Conservation (phyloP, 2,329 filamentous ascomycete genomes). For the Exophiala calicioides region DNA sequence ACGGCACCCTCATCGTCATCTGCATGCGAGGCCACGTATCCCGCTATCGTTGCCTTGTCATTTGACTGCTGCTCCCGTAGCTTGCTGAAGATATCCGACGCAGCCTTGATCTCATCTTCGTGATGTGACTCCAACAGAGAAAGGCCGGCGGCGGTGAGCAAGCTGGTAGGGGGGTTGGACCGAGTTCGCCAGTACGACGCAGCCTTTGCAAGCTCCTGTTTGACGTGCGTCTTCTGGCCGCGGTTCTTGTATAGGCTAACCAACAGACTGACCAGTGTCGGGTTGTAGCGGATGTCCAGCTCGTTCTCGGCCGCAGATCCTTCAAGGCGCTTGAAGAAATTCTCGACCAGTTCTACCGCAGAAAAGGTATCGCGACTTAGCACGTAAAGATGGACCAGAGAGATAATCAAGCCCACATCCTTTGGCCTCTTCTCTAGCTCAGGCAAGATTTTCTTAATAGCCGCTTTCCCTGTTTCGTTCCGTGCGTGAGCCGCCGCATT, state of each 20-base stretch:
- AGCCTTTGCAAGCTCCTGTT: slow-evolving; percentile 73
- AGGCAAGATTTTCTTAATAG: slow-evolving; percentile 68
- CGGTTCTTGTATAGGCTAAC: slow-evolving; percentile 77
- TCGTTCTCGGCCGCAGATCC: slow-evolving; percentile 57
- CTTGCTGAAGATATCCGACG: slow-evolving; percentile 75
- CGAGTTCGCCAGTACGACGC: slow-evolving; percentile 77
- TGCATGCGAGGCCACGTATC: slow-evolving; percentile 81
- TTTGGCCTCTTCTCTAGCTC: slow-evolving; percentile 72
- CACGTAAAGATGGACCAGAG: slow-evolving; percentile 78
- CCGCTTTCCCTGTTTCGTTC: slow-evolving; percentile 63
- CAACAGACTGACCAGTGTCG: slow-evolving; percentile 77
- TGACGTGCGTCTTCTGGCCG: slow-evolving; percentile 70
- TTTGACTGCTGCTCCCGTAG: slow-evolving; percentile 64
- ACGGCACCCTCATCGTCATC: slow-evolving; percentile 52
- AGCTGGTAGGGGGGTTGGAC: slow-evolving; percentile 59
- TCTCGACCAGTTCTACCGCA: slow-evolving; percentile 73
- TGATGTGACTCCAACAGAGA: slow-evolving; percentile 76
- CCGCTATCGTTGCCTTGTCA: slow-evolving; percentile 72
- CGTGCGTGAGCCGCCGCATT: slow-evolving; percentile 72
- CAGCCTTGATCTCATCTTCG: slow-evolving; percentile 65
- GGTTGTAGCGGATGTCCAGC: slow-evolving; percentile 74
- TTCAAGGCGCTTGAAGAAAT: slow-evolving; percentile 72
- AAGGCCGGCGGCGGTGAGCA: slow-evolving; percentile 79
- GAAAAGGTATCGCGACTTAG: slow-evolving; percentile 69
- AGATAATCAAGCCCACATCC: slow-evolving; percentile 78